phyloP scores from a whole-genome alignment of 2,329 filamentous ascomycete species.

The Pseudogymnoascus sp. region DNA sequence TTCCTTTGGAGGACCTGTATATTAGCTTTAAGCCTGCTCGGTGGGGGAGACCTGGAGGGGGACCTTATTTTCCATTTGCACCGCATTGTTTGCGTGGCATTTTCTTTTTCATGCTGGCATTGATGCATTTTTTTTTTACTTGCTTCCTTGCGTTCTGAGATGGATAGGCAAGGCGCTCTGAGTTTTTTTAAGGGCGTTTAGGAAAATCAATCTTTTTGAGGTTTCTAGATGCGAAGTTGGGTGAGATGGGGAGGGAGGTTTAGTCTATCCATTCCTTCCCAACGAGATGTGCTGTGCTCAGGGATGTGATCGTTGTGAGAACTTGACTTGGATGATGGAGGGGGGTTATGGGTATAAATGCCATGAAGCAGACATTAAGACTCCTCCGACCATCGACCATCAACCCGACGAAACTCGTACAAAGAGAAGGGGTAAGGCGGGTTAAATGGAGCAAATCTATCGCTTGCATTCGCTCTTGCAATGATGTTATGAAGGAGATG shows the following conservation, averaged over 20 bases:
- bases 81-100: slow-evolving; percentile 2
- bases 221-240: not conserved
- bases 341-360: not conserved
- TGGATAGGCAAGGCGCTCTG: not conserved
- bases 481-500: too few species aligned
- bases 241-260: not conserved
- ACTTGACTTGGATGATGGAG: not conserved
- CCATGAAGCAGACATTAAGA: not conserved
- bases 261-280: not conserved
- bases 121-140: not conserved
- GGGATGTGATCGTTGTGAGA: not conserved
- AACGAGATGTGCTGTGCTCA: not conserved
- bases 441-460: too few species aligned
- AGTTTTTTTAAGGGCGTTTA: not conserved
- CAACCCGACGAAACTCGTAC: too few species aligned
- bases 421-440: too few species aligned
- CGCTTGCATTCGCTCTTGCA: too few species aligned
- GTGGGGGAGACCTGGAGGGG: not conserved
- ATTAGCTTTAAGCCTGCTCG: not conserved
- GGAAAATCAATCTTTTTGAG: not conserved
- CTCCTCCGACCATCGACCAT: too few species aligned
- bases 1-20: not conserved
- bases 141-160: not conserved
- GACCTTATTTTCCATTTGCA: not conserved
- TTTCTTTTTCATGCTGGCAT: not conserved